These are phyloP conservation scores for Warburgia ugandensis DNA, from an alignment of 164 flowering plant species.

Conservation along the genomic window DNA sequence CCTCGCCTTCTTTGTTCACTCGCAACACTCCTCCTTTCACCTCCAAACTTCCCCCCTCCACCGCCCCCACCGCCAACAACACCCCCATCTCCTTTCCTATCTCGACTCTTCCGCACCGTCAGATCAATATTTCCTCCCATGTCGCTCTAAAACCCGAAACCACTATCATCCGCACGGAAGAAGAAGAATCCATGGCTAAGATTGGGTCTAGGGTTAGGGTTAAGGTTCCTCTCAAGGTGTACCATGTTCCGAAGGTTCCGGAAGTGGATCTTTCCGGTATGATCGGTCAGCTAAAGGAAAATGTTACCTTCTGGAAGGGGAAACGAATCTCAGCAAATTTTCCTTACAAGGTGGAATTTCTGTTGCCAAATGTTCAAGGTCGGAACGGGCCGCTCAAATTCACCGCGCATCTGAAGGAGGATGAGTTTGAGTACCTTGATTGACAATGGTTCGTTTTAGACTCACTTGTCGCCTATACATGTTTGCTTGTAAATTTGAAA, in stretches of 20 bases:
- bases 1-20: too few relatives aligned
- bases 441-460: too few relatives aligned
- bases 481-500: too few relatives aligned
- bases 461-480: too few relatives aligned
- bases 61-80: too few relatives aligned
- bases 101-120: neutral
- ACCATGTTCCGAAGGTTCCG: constrained; percentile 65
- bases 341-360: constrained; percentile 71
- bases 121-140: neutral
- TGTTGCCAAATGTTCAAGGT: constrained; percentile 26
- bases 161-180: neutral
- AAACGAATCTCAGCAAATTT: constrained; percentile 70
- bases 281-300: constrained; percentile 66
- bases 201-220: constrained; percentile 73
- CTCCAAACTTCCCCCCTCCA: too few relatives aligned
- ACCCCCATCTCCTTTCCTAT: neutral
- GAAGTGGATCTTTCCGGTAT: constrained; percentile 59
- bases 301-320: constrained; percentile 74
- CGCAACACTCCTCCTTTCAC: too few relatives aligned
- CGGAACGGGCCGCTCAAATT: constrained; percentile 54
- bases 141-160: neutral
- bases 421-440: constrained; percentile 60
- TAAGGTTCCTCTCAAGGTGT: constrained; percentile 67
- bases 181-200: constrained; percentile 9
- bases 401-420: constrained; percentile 76